Percentiles rank a stretch among this genome's conserved stretches.
These are phyloP conservation scores for Primulina tabacum DNA, from an alignment of 257 asterid genomes.

Conservation along the genomic window DNA sequence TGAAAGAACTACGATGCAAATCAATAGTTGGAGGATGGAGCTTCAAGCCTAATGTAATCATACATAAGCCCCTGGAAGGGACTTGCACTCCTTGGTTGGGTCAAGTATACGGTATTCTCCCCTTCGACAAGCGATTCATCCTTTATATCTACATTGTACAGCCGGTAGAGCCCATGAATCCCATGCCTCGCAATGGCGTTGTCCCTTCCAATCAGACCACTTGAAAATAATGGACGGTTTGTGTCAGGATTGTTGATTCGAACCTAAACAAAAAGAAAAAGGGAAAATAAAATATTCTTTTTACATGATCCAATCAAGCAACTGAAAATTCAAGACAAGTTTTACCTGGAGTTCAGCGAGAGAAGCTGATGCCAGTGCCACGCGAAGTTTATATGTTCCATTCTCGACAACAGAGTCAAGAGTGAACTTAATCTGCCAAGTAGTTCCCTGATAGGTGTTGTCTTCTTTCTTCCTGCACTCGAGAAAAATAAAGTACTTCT, in stretches of 20 bases:
- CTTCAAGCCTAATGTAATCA: constrained; percentile 72
- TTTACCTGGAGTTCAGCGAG: constrained; percentile 66
- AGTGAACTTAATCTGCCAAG: constrained; percentile 69
- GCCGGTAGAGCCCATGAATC: constrained; percentile 64
- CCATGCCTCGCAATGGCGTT: constrained; percentile 86
- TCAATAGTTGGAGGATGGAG: constrained; percentile 26
- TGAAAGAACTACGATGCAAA: too few relatives aligned
- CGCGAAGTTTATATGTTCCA: constrained; percentile 51
- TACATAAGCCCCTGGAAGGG: constrained; percentile 71
- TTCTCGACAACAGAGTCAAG: constrained; percentile 35
- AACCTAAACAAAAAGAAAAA: constrained; percentile 37
- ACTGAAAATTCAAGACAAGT: neutral
- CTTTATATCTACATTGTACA: constrained; percentile 42
- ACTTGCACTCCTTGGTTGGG: constrained; percentile 51
- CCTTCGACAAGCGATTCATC: constrained; percentile 41
- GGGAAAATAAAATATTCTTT: neutral
- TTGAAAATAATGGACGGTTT: constrained; percentile 51
- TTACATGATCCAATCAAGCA: neutral
- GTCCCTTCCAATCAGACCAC: constrained; percentile 71
- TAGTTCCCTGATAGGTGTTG: constrained; percentile 48
- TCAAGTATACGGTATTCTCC: constrained; percentile 49
- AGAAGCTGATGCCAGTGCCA: constrained; percentile 72
- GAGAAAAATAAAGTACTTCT: neutral
- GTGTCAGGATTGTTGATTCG: constrained; percentile 52
- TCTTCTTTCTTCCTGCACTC: constrained; percentile 54